These are phyloP conservation scores for Mitosporidium daphniae DNA, from an alignment of 371 early-diverging fungal genomes.

Conservation along the genomic window DNA sequence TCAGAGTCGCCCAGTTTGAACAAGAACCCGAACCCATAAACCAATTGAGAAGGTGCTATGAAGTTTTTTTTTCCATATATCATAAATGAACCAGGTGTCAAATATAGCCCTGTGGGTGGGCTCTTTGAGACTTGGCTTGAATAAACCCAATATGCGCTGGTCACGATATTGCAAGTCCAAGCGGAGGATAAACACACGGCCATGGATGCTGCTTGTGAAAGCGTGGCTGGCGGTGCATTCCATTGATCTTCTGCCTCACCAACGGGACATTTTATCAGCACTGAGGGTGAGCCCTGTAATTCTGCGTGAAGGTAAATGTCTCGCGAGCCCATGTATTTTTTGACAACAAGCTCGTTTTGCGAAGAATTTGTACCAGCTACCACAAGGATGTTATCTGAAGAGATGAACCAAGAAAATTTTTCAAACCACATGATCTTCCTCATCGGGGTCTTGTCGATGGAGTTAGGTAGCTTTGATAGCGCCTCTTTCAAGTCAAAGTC, in stretches of 20 bases:
- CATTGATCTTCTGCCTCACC: constrained; percentile 11
- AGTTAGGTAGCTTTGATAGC: constrained; percentile 10
- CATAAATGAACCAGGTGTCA: constrained; percentile 78
- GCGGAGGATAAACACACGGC: constrained; percentile 66
- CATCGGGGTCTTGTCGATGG: constrained; percentile 16
- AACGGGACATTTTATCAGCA: constrained; percentile 45
- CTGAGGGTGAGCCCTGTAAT: constrained; percentile 65
- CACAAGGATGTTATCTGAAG: constrained; percentile 62
- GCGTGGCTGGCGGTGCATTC: constrained; percentile 47
- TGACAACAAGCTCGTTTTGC: constrained; percentile 82
- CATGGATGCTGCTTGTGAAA: constrained; percentile 78
- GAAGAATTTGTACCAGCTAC: constrained; percentile 80
- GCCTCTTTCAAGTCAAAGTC: constrained; percentile 25
- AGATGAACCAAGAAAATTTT: constrained; percentile 87
- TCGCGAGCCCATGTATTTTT: constrained; percentile 14
- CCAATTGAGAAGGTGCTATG: constrained; percentile 44
- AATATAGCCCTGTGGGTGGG: constrained; percentile 77
- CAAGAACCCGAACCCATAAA: constrained; percentile 75
- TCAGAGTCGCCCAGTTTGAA: constrained; percentile 34
- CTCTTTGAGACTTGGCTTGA: constrained; percentile 61
- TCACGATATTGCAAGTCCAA: constrained; percentile 86
- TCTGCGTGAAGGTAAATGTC: constrained; percentile 91
- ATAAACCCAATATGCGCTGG: constrained; percentile 77
- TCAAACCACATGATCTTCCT: constrained; percentile 96
- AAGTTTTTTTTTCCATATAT: constrained; percentile 81